These are phyloP conservation scores for Mycogone perniciosa DNA, from an alignment of 2,329 filamentous ascomycete species.

Conservation along the genomic window DNA sequence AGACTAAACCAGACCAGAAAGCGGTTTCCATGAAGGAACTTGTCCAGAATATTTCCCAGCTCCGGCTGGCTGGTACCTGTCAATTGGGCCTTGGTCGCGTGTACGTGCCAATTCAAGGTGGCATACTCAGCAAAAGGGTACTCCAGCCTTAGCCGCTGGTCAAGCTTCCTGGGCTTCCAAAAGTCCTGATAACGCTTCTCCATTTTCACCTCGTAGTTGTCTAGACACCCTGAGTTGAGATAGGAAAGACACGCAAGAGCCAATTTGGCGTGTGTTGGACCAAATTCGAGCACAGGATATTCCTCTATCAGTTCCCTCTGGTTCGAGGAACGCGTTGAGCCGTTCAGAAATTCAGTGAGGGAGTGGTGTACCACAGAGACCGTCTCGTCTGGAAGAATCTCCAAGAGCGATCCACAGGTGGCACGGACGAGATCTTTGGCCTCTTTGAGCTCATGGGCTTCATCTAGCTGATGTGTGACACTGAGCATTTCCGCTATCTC, in stretches of 20 bases:
- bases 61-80: too few relatives aligned
- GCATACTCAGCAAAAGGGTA: too few relatives aligned
- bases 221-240: conserved; percentile 16
- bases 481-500: conserved; percentile 33
- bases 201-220: not conserved
- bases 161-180: too few relatives aligned
- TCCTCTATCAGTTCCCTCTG: not conserved
- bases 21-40: not conserved
- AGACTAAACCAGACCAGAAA: not conserved
- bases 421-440: conserved; percentile 33
- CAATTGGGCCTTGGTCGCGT: too few relatives aligned
- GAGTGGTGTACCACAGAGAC: conserved; percentile 41
- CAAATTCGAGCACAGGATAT: conserved; percentile 17
- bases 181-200: too few relatives aligned
- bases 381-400: conserved; percentile 39
- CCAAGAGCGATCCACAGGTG: conserved; percentile 37
- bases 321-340: conserved; percentile 9
- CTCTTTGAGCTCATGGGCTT: conserved; percentile 16
- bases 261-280: conserved; percentile 18
- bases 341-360: conserved; percentile 40
- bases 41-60: not conserved
- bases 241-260: conserved; percentile 18
- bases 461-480: not conserved
- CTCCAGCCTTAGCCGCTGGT: too few relatives aligned
- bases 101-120: too few relatives aligned